Evolutionary conservation across 2,329 filamentous ascomycete species (phyloP).

Genomic region (Sclerotinia borealis): DNA sequence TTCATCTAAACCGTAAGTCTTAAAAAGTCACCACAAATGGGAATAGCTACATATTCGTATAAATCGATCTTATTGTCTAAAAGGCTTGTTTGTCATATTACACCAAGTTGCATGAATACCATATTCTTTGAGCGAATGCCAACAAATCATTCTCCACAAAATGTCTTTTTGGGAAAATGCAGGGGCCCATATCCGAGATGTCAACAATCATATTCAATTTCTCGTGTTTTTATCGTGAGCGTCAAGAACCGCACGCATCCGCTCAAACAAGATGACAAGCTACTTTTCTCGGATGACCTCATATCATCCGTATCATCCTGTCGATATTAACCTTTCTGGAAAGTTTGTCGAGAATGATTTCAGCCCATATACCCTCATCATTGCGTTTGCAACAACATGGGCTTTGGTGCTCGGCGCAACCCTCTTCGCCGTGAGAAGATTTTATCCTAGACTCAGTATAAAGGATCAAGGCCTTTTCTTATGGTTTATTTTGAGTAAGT

Average conservation of each 20-base stretch:
- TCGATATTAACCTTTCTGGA: slow-evolving; percentile 22
- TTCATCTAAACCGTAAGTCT: background rate
- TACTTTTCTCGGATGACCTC: slow-evolving; percentile 2
- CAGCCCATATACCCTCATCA: slow-evolving; percentile 20
- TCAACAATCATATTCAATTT: slow-evolving; percentile 1
- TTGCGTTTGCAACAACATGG: slow-evolving; percentile 22
- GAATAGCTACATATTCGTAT: background rate
- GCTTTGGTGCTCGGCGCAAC: slow-evolving; percentile 19
- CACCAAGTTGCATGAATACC: background rate
- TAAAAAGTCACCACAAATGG: background rate
- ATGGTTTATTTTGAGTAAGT: slow-evolving; percentile 31
- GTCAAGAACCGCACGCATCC: background rate
- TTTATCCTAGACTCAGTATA: slow-evolving; percentile 21
- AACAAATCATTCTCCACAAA: slow-evolving; percentile 1
- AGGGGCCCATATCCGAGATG: slow-evolving; percentile 4
- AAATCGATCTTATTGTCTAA: background rate
- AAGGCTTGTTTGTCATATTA: background rate
- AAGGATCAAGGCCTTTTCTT: slow-evolving; percentile 25
- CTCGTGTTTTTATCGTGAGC: background rate
- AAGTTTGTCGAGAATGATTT: slow-evolving; percentile 22
- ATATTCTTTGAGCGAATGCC: background rate
- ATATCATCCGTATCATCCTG: slow-evolving; percentile 28
- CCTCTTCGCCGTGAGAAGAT: slow-evolving; percentile 13
- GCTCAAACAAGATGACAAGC: background rate
- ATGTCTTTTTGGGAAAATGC: background rate